phyloP scores from a whole-genome alignment of 1,139 yeast genomes.

The Candida sanyaensis region DNA sequence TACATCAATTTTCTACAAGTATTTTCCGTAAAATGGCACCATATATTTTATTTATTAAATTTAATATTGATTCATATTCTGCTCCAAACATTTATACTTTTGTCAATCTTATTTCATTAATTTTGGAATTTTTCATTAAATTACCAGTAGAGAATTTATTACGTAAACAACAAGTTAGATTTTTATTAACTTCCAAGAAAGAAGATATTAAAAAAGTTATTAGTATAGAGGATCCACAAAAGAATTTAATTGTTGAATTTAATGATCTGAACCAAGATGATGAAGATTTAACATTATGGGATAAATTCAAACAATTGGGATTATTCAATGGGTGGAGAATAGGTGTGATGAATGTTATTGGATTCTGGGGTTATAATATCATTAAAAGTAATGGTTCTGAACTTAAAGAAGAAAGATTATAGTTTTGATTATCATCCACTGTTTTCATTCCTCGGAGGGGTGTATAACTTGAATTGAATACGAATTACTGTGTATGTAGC shows the following conservation, averaged over 20 bases:
- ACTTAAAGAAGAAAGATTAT: slow-evolving; percentile 41
- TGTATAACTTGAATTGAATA: too few species aligned
- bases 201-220: slow-evolving; percentile 38
- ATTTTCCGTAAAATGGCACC: slow-evolving; percentile 73
- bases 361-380: slow-evolving; percentile 81
- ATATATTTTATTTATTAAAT: slow-evolving; percentile 61
- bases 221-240: slow-evolving; percentile 40
- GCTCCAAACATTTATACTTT: slow-evolving; percentile 60
- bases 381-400: slow-evolving; percentile 53
- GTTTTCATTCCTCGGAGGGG: too few species aligned
- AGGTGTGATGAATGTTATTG: slow-evolving; percentile 74
- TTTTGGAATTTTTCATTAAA: slow-evolving; percentile 69
- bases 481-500: too few species aligned
- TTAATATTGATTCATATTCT: slow-evolving; percentile 69
- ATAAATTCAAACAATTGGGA: slow-evolving; percentile 29
- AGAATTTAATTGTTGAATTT: slow-evolving; percentile 53
- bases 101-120: slow-evolving; percentile 56
- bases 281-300: slow-evolving; percentile 16
- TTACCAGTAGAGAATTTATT: slow-evolving; percentile 87
- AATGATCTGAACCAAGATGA: slow-evolving; percentile 18
- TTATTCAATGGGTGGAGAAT: slow-evolving; percentile 93
- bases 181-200: slow-evolving; percentile 48
- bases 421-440: too few species aligned
- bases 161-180: slow-evolving; percentile 78
- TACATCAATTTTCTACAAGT: slow-evolving; percentile 64